Base-by-base conservation (phyloP, 176 grass and related monocot genomes). In the Cenchrus fungigraminus region DNA sequence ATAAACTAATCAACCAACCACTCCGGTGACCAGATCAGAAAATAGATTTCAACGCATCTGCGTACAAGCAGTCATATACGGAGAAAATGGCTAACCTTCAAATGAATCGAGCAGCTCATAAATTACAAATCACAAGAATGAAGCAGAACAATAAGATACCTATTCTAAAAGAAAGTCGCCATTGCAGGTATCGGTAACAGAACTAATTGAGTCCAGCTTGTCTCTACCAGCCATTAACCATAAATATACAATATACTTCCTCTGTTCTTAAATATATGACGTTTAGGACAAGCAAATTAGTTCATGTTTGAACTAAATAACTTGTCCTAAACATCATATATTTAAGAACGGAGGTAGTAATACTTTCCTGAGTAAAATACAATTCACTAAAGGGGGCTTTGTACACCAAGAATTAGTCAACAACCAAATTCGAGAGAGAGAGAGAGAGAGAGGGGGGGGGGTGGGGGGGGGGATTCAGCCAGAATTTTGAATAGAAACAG, bases 371-470 rank as follows among this genome's bases (percentile, higher is more conserved):
- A 32, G 0, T n/a, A 72, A 19, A 47, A 65, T 66, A 79, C 49
- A 79, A 1, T 65, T 73, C 17, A 77, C 20, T 67, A 51, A 25
- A 60, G 4, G 17, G 75, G 1, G 17, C 60, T 83, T 83, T 88
- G 53, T 86, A 89, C 83, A 88, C 53, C 44, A 53, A 82, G 29
- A 81, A 76, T 69, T 19, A 13, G 25, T 25, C 25, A 25, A 19
- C 55, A 58, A 8, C 56, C 17, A 58, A 9, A 20, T 53, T 15
- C 12, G 25, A 8, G 47, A 44, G 34, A 43, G 14, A 63, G 1
- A 81, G 37, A 25, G 25, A 25, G 25, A 25, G 25, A n/a, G n/a
- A n/a, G n/a, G n/a, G n/a, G n/a, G n/a, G n/a, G 25, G 25, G 25
- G 25, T 25, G 25, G 25, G 25, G 49, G 42, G 43, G 45, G 49